phyloP scores from a whole-genome alignment of 2,329 filamentous ascomycete species.

The Chalaropsis ovoidea region DNA sequence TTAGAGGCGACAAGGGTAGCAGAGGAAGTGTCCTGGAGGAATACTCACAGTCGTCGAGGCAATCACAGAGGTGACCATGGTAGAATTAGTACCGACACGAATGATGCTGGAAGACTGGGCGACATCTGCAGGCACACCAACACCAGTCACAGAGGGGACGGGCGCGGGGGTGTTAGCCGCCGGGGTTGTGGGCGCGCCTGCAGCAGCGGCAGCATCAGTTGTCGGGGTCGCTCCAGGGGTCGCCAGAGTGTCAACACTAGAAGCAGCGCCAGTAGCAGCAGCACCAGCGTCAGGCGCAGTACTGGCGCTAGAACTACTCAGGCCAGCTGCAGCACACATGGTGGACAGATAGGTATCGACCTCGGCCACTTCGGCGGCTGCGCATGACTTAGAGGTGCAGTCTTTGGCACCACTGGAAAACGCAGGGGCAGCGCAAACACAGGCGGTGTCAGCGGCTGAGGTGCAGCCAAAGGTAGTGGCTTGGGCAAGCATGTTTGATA shows the following conservation, averaged over 20 bases:
- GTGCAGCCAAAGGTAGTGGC: conserved; percentile 21
- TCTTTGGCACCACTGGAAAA: conserved; percentile 36
- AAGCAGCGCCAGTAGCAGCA: neutral
- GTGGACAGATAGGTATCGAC: conserved; percentile 29
- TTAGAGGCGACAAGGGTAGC: neutral
- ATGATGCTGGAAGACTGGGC: neutral
- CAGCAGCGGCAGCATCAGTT: neutral
- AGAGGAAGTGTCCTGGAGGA: neutral
- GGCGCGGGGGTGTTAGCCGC: neutral
- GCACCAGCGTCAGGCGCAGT: conserved; percentile 16
- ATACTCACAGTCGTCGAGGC: conserved; percentile 18
- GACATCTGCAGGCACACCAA: conserved; percentile 7
- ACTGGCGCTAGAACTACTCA: conserved; percentile 12
- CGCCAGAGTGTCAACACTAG: neutral
- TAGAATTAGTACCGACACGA: conserved; percentile 24
- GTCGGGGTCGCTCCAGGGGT: neutral
- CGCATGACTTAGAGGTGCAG: conserved; percentile 32
- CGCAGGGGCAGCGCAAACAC: conserved; percentile 35
- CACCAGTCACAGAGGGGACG: neutral
- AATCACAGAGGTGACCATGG: conserved; percentile 17
- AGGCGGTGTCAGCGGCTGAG: conserved; percentile 31
- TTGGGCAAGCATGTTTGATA: conserved; percentile 23
- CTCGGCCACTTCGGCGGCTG: conserved; percentile 29
- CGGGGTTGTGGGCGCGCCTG: conserved; percentile 5
- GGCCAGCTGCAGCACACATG: conserved; percentile 29